Conservation (phyloP, 2,329 filamentous ascomycete genomes). For the Paecilomyces sp. region DNA sequence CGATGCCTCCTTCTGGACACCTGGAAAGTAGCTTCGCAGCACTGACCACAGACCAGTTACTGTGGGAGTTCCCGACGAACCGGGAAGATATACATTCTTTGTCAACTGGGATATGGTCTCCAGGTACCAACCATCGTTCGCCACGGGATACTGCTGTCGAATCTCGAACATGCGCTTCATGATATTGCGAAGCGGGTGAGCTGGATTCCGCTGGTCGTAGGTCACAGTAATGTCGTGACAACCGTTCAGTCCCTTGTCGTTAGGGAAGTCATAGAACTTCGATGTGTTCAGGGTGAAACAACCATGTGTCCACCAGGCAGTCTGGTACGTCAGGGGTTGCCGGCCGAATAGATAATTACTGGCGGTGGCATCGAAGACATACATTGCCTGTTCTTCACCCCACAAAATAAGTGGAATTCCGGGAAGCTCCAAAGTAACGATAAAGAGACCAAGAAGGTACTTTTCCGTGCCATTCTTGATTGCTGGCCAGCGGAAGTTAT, state of each 20-base stretch:
- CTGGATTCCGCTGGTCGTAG: conserved; percentile 51
- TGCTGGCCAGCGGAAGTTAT: conserved; percentile 52
- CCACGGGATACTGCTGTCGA: conserved; percentile 43
- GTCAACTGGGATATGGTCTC: background rate
- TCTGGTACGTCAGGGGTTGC: conserved; percentile 47
- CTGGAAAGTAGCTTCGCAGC: conserved; percentile 37
- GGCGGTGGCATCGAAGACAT: conserved; percentile 52
- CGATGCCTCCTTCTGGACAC: conserved; percentile 38
- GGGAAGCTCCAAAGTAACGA: conserved; percentile 47
- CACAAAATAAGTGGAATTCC: conserved; percentile 49
- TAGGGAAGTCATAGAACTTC: conserved; percentile 47
- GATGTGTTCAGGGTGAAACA: conserved; percentile 48
- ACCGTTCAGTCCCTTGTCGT: conserved; percentile 42
- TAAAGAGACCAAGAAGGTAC: conserved; percentile 47
- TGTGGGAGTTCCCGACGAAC: conserved; percentile 39
- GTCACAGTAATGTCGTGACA: conserved; percentile 47
- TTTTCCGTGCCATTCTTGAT: conserved; percentile 46
- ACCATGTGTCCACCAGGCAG: conserved; percentile 53
- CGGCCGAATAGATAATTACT: conserved; percentile 54
- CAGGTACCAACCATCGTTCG: conserved; percentile 47
- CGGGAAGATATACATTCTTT: conserved; percentile 30
- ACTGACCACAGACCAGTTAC: conserved; percentile 52
- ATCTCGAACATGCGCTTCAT: conserved; percentile 50
- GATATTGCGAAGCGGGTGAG: conserved; percentile 48
- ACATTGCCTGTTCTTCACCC: conserved; percentile 55